Evolutionary conservation across 352 stramenopile species (phyloP).

Genomic region (Pythium biforme): DNA sequence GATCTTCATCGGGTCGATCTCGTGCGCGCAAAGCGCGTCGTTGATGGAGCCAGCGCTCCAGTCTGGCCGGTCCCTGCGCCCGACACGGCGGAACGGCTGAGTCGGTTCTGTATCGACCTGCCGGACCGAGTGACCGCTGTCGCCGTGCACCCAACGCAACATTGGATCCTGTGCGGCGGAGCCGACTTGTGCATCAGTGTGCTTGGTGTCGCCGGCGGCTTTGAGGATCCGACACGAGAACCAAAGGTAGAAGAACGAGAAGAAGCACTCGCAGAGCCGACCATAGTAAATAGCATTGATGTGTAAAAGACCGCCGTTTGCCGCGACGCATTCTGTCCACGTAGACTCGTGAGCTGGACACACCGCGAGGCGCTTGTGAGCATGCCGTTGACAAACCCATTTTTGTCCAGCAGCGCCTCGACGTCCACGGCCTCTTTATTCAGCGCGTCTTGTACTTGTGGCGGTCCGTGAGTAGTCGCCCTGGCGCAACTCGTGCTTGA

Average conservation of each 20-base stretch:
- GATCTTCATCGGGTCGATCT: slow-evolving; percentile 43
- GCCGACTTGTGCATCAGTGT: slow-evolving; percentile 14
- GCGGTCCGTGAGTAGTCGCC: slow-evolving; percentile 41
- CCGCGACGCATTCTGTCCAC: too few relatives aligned
- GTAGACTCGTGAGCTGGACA: too few relatives aligned
- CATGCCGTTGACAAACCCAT: too few relatives aligned
- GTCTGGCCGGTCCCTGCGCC: not conserved
- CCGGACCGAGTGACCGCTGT: slow-evolving; percentile 20
- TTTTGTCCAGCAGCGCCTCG: slow-evolving; percentile 54
- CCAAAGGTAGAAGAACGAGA: not conserved
- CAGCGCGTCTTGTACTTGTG: slow-evolving; percentile 56
- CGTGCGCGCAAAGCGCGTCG: not conserved
- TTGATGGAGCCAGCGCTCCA: too few relatives aligned
- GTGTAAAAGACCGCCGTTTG: too few relatives aligned
- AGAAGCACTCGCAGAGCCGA: not conserved
- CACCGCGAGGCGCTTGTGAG: too few relatives aligned
- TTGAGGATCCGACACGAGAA: not conserved
- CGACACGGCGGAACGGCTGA: slow-evolving; percentile 11
- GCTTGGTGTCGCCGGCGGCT: slow-evolving; percentile 4
- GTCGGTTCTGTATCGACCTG: slow-evolving; percentile 19
- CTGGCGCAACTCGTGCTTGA: slow-evolving; percentile 27
- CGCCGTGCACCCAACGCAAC: slow-evolving; percentile 19
- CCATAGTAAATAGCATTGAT: not conserved
- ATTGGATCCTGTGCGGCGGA: slow-evolving; percentile 24
- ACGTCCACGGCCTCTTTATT: slow-evolving; percentile 59